Base-by-base conservation (phyloP, 768 basidiomycete genomes). In the Boletellus emodensis region DNA sequence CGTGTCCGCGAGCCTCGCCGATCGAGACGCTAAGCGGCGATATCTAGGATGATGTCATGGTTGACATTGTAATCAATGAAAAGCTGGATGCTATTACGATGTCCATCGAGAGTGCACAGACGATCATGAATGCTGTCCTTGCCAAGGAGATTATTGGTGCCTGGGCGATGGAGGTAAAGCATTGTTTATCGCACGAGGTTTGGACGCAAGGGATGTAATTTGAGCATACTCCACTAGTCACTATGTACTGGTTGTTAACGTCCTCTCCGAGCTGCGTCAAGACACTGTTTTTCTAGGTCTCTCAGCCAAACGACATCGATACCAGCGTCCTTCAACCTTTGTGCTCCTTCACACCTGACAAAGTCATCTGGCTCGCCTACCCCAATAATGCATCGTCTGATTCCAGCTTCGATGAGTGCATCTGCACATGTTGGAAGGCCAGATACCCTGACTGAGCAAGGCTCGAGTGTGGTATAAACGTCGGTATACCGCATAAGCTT, bases 391-490 rank as follows among this genome's bases (percentile, higher is more conserved):
- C 95, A 94, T 18, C 85, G 77, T 40, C 72, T 78, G 36, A 98
- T 75, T 37, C 73, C 72, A 4, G 87, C 84, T 14, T 74, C 73
- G 32, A 96, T 80, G 44, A 98, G 78, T 3, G 88, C 87, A 53
- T 93, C 81, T 10, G 90, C 84, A 64, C 96, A 98, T 2, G 94
- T 85, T 0, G 83, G 69, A 39, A 94, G 76, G 3, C 95, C 94
- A 0, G 90, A 94, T 9, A 90, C 87, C 51, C 96, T 76, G 32
- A 89, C 68, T 5, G 93, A 95, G 65, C 96, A 99, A 10, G 95
- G 96, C 63, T 99, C 96, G 75, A 99, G 80, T 0, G 96, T 98
- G 1, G 94, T 95, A 63, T 96, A 98, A 38, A 89, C 84, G 65
- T 92, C 88, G 20, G 75, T 75, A 17, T 70, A 53, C 37, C 88